Base-by-base conservation (phyloP, 352 stramenopile species). In the Phytophthora niederhauseri region DNA sequence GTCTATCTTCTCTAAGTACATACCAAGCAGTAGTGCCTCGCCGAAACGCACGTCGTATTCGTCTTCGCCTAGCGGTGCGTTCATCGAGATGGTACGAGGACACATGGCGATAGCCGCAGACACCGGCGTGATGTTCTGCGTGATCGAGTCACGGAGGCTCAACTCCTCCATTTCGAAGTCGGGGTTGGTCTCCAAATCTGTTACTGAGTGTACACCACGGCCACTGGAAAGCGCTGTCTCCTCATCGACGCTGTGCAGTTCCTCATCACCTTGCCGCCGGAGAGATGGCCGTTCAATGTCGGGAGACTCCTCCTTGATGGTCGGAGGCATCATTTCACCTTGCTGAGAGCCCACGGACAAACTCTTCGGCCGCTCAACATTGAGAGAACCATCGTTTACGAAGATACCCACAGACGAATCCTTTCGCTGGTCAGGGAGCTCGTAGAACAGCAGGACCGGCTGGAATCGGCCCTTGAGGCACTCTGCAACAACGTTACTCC, bases 1-100 rank as follows among this genome's bases (percentile, higher is more conserved):
- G 43, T 81, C 87, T 58, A 94, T 71, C 61, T 93, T 93, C 50
- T 93, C 81, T 58, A 95, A 73, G 66, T 90, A 93, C 79, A 95
- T 90, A 6, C 87, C 87, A 19, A 95, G 81, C 26, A 95, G 70
- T 14, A 93, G 74, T 36, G 80, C 72, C 36, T 95, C 83, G 12
- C 81, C 79, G 58, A 94, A 95, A 53, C 77, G 75, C 6, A 95
- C 87, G 56, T 95, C 87, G 73, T 95, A 95, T 61, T 95, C 87
- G 59, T 87, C 77, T 2, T 77, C 56, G 2, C 76, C 73, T 1
- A 74, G 57, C 6, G 68, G 64, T 28, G 82, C 65, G 65, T 86
- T 92, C 87, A 95, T 95, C 5, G 85, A 77, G 41, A 87, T 87
- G 2, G 85, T 87, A 53, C 87, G 87, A 50, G 87, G 85, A 22